These are phyloP conservation scores for Candida railenensis DNA, from an alignment of 805 yeast genomes.

Conservation along the genomic window DNA sequence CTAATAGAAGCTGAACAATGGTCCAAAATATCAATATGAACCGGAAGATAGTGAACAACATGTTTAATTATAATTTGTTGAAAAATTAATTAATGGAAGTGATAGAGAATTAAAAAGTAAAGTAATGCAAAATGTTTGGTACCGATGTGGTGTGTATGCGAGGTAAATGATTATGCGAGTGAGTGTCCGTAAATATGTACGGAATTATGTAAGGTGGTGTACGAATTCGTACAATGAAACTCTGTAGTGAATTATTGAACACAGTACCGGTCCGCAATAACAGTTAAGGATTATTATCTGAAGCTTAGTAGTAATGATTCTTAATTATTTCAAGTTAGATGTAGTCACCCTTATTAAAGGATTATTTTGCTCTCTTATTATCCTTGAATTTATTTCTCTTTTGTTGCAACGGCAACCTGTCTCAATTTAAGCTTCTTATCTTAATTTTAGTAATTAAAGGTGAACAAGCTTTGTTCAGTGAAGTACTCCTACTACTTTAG, in stretches of 20 bases:
- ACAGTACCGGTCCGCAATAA: too few species aligned
- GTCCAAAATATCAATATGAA: constrained; percentile 31
- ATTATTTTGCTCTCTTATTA: too few species aligned
- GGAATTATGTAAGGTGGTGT: too few species aligned
- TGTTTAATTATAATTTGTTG: not conserved
- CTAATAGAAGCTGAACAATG: constrained; percentile 27
- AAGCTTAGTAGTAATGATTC: too few species aligned
- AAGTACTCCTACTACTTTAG: constrained; percentile 1
- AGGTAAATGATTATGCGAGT: not conserved
- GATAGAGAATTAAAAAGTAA: not conserved
- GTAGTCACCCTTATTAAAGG: too few species aligned
- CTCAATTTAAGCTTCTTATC: not conserved
- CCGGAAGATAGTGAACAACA: constrained; percentile 34
- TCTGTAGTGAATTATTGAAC: too few species aligned
- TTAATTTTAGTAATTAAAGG: not conserved
- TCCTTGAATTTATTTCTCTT: too few species aligned
- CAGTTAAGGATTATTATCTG: too few species aligned
- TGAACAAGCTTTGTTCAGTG: not conserved
- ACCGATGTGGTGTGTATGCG: not conserved
- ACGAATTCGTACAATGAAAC: too few species aligned
- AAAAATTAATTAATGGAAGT: not conserved
- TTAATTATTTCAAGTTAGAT: too few species aligned
- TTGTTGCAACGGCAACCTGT: too few species aligned
- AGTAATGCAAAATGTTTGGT: not conserved
- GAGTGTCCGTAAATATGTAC: too few species aligned